These are phyloP conservation scores for Aspergillus awamori DNA, from an alignment of 2,329 filamentous ascomycete species.

Conservation along the genomic window DNA sequence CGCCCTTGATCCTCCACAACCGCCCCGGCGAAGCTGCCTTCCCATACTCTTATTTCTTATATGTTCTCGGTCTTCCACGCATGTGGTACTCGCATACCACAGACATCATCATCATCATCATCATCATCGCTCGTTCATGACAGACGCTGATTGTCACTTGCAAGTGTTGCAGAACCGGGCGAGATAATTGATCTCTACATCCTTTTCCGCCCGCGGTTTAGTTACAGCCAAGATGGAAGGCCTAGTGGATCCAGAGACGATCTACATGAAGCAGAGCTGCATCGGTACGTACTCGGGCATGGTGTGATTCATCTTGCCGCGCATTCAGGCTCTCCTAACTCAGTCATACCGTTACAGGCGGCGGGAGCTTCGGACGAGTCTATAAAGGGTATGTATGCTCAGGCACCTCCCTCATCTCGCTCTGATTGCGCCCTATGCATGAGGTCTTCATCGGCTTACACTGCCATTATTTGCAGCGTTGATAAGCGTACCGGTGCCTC, in stretches of 20 bases:
- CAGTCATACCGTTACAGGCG: constrained; percentile 60
- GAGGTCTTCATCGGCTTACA: constrained; percentile 8
- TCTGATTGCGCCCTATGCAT: not conserved
- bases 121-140: not conserved
- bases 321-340: constrained; percentile 17
- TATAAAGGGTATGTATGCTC: constrained; percentile 78
- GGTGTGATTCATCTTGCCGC: not conserved
- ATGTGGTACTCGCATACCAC: not conserved
- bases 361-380: constrained; percentile 96
- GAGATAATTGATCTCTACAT: not conserved
- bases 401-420: constrained; percentile 3
- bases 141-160: constrained; percentile 3
- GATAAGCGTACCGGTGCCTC: constrained; percentile 91
- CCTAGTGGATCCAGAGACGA: constrained; percentile 77
- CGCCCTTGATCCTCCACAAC: constrained; percentile 1
- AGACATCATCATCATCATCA: not conserved
- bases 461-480: constrained; percentile 58
- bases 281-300: constrained; percentile 64
- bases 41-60: constrained; percentile 4
- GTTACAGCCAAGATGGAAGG: constrained; percentile 46
- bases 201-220: not conserved
- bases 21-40: not conserved
- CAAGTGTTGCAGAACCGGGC: constrained; percentile 3
- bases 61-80: not conserved
- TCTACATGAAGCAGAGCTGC: constrained; percentile 92